Base-by-base conservation (phyloP, 1,139 yeast genomes). In the Kodamaea ohmeri region DNA sequence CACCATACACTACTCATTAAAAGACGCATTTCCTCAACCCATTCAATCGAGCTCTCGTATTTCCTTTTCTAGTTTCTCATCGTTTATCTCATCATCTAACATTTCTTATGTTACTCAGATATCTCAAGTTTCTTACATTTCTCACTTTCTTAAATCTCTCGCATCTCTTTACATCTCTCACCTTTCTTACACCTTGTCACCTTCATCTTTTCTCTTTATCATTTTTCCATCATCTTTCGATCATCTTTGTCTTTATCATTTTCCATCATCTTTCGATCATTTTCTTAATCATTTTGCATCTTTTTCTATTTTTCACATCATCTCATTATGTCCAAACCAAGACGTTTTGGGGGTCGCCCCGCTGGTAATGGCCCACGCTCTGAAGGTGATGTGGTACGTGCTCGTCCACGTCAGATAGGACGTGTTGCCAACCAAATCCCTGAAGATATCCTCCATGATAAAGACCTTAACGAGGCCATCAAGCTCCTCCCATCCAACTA, bases 361-460 rank as follows among this genome's bases (percentile, higher is more conserved):
- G 14, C n/a, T n/a, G n/a, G n/a, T n/a, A n/a, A n/a, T n/a, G n/a
- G n/a, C n/a, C n/a, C 6, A 20, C 18, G 18, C 26, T 6, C 34
- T 19, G 24, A n/a, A 3, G 11, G 19, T 19, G 26, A 7, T 6
- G 32, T 60, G 33, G 69, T 45, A 49, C 58, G 47, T 49, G 29
- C 40, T 7, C 51, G 51, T 55, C 45, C 53, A 46, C 46, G 61
- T 38, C 69, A 63, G 19, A 58, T 73, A 2, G 73, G 76, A 4
- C 63, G 95, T 47, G 79, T 88, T 4, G 67, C 86, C 62, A 86
- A 87, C 52, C 97, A 88, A 56, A 85, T 94, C n/a, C 98, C 98
- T 1, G 78, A 76, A 6, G 96, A 88, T 8, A 89, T 92, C 19
- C 59, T 89, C 20, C 66, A 87, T 24, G 92, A 92, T 58, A 67